Evolutionary conservation across 2,329 filamentous ascomycete genomes (phyloP).

Genomic region (Colletotrichum sp.): DNA sequence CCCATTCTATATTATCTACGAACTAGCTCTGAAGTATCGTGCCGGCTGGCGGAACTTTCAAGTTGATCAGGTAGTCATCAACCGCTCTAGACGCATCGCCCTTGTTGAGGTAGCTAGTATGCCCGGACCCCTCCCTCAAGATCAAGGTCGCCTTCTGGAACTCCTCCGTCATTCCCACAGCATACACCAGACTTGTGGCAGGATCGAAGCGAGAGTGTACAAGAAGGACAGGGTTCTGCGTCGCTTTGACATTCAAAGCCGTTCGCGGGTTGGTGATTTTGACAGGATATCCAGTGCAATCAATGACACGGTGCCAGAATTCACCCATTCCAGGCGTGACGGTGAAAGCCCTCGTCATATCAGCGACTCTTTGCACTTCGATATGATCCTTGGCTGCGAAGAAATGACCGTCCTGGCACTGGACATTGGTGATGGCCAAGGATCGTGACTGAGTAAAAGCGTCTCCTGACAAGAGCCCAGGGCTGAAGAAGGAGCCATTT

Average conservation of each 20-base stretch:
- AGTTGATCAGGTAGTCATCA: conserved; percentile 1
- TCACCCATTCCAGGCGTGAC: conserved; percentile 3
- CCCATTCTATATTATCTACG: rapidly evolving
- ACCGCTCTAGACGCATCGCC: conserved; percentile 4
- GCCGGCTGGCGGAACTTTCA: conserved; percentile 4
- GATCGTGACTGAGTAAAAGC: not conserved
- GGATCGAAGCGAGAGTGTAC: conserved; percentile 12
- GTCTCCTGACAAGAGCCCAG: not conserved
- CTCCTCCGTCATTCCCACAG: conserved; percentile 6
- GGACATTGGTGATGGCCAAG: conserved; percentile 1
- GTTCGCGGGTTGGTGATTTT: conserved; percentile 10
- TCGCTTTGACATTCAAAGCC: not conserved
- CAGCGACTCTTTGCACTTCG: conserved; percentile 1
- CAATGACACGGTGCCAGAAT: conserved; percentile 12
- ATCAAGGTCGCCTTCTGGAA: not conserved
- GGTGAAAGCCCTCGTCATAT: conserved; percentile 4
- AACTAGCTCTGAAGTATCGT: not conserved
- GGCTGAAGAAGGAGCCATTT: not conserved
- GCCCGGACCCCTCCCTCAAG: conserved; percentile 8
- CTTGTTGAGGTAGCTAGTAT: conserved; percentile 2
- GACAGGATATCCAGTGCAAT: conserved; percentile 13
- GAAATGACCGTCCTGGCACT: conserved; percentile 14
- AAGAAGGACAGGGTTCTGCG: not conserved
- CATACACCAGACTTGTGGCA: conserved; percentile 7
- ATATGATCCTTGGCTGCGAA: conserved; percentile 4